A percentile compares a stretch with the other conserved stretches of the same genome.
phyloP scores from a whole-genome alignment of 2,329 filamentous ascomycete species.

The Coleophoma cylindrospora region DNA sequence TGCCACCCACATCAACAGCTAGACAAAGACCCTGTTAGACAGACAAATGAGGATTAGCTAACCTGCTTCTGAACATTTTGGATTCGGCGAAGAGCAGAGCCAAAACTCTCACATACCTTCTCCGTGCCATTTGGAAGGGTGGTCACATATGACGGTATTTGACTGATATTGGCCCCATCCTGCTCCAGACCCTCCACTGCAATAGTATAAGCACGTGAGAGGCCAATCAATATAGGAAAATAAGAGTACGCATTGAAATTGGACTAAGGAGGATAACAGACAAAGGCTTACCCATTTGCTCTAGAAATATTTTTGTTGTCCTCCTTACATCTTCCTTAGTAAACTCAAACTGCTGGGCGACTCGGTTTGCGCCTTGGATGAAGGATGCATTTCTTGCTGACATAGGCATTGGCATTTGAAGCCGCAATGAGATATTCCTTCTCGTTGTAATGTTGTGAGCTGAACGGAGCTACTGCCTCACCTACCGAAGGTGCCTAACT shows the following conservation, averaged over 20 bases:
- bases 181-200: conserved; percentile 72
- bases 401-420: no score
- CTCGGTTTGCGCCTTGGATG: background rate
- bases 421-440: no score
- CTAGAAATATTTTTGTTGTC: conserved; percentile 77
- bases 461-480: no score
- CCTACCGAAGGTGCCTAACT: no score
- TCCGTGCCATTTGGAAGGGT: conserved; percentile 91
- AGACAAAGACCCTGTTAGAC: conserved; percentile 69
- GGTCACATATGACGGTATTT: conserved; percentile 94
- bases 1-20: conserved; percentile 88
- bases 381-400: no score
- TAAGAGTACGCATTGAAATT: conserved; percentile 18
- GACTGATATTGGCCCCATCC: conserved; percentile 75
- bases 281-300: conserved; percentile 61
- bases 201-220: background rate
- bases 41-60: no score
- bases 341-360: conserved; percentile 61
- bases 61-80: background rate
- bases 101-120: conserved; percentile 62
- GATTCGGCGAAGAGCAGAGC: background rate
- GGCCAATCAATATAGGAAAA: no score
- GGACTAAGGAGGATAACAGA: conserved; percentile 10
- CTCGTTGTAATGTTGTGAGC: no score
- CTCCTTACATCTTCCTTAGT: conserved; percentile 69